Conservation (phyloP, 441 rosid species). For the Oxalis stricta region DNA sequence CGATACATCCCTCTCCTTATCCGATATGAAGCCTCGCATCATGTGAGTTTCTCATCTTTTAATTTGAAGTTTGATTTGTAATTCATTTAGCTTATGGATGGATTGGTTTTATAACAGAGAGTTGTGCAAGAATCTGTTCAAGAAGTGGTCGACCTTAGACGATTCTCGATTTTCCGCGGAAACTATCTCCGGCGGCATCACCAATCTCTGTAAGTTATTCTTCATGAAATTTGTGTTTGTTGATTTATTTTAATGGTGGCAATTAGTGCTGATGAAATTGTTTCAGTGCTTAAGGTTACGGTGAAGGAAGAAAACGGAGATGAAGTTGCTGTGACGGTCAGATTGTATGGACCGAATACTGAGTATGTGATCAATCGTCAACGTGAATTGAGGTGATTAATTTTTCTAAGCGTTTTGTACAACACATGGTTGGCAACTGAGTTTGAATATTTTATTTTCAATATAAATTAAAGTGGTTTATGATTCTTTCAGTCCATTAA, state of each 20-base stretch:
- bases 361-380: constrained; percentile 79
- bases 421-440: background rate
- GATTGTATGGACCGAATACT: constrained; percentile 90
- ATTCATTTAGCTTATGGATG: background rate
- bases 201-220: constrained; percentile 60
- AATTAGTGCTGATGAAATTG: background rate
- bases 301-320: constrained; percentile 52
- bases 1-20: constrained; percentile 36
- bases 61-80: background rate
- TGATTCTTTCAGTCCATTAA: constrained; percentile 60
- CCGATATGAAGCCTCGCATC: constrained; percentile 43
- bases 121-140: constrained; percentile 79
- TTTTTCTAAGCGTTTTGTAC: too few species aligned
- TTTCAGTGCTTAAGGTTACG: constrained; percentile 74
- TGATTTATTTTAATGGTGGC: background rate
- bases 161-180: constrained; percentile 58
- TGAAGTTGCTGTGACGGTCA: constrained; percentile 46
- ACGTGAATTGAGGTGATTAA: constrained; percentile 65
- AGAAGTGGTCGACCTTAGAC: constrained; percentile 53
- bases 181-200: constrained; percentile 90
- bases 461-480: background rate
- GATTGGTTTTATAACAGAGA: constrained; percentile 26
- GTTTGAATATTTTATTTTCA: background rate
- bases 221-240: background rate
- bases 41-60: constrained; percentile 30